These are phyloP conservation scores for Pseudogymnoascus sp. DNA, from an alignment of 2,329 filamentous ascomycete species.

Conservation along the genomic window DNA sequence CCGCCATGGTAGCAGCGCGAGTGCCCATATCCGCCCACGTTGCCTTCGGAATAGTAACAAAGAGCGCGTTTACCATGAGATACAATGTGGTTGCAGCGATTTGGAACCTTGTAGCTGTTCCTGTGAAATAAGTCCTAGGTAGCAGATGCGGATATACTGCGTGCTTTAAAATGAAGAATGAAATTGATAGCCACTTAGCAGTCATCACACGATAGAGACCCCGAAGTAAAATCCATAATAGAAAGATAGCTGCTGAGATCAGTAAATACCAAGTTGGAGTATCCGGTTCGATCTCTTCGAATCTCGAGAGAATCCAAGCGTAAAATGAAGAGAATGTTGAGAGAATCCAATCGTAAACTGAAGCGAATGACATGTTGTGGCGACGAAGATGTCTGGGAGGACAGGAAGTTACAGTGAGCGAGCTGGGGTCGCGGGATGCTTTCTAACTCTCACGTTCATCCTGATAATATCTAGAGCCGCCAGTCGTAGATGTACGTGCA, in stretches of 20 bases:
- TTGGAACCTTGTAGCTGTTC: conserved; percentile 12
- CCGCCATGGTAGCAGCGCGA: conserved; percentile 12
- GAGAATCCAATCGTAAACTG: neutral
- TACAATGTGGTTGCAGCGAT: conserved; percentile 2
- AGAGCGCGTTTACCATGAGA: conserved; percentile 8
- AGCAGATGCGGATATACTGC: conserved; percentile 13
- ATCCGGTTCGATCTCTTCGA: conserved; percentile 10
- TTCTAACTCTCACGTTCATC: neutral
- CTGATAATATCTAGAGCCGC: neutral
- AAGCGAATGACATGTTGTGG: neutral
- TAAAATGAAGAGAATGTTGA: conserved; percentile 7
- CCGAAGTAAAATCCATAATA: conserved; percentile 11
- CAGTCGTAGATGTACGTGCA: neutral
- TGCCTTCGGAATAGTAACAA: conserved; percentile 6
- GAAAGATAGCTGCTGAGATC: conserved; percentile 13
- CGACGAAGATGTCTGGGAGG: neutral
- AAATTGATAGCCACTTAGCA: conserved; percentile 1
- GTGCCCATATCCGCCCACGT: conserved; percentile 11
- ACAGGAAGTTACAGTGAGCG: neutral
- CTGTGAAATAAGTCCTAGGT: conserved; percentile 12
- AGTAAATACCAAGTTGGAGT: conserved; percentile 12
- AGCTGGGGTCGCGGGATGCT: neutral
- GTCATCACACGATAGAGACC: conserved; percentile 11
- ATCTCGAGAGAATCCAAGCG: conserved; percentile 5
- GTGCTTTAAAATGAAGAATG: conserved; percentile 13